These are phyloP conservation scores for Eimeria sp. DNA, from an alignment of 169 alveolate species.

Conservation along the genomic window DNA sequence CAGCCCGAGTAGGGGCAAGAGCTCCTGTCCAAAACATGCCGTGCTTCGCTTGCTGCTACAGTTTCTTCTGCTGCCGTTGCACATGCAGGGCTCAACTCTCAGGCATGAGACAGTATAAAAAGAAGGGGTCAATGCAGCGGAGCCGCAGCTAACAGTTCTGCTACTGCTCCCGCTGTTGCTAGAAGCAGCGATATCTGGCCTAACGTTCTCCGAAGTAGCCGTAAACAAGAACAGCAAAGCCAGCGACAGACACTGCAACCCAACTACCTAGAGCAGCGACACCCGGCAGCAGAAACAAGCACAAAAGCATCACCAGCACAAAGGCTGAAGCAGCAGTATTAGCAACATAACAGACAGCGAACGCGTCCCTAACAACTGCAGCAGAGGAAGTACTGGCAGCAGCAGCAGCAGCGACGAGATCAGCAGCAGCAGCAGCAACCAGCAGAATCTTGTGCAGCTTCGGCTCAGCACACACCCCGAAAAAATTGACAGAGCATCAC, in stretches of 20 bases:
- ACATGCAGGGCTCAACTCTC: too few species aligned
- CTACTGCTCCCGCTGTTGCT: conserved; percentile 30
- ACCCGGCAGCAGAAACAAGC: neutral
- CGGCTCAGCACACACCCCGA: conserved; percentile 22
- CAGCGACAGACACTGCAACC: neutral
- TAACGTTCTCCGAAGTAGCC: conserved; percentile 42
- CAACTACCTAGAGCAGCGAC: too few species aligned
- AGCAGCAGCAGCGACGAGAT: neutral
- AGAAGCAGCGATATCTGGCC: conserved; percentile 7
- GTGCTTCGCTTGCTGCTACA: too few species aligned
- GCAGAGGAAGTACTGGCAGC: neutral
- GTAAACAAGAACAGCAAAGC: conserved; percentile 6
- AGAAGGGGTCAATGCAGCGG: too few species aligned
- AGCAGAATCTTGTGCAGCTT: conserved; percentile 39
- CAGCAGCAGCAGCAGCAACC: neutral
- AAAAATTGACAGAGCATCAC: neutral
- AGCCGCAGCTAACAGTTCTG: neutral
- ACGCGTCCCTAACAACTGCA: neutral
- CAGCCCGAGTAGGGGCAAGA: too few species aligned
- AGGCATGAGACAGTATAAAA: too few species aligned
- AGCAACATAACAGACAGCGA: too few species aligned
- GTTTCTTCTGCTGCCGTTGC: conserved; percentile 51
- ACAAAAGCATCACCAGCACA: neutral
- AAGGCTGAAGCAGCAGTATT: too few species aligned
- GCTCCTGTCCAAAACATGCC: too few species aligned